Evolutionary conservation across 495 filamentous ascomycete genomes (phyloP), one percentile per base, ranked within the genome.

Genomic region (Neurospora sp.): DNA sequence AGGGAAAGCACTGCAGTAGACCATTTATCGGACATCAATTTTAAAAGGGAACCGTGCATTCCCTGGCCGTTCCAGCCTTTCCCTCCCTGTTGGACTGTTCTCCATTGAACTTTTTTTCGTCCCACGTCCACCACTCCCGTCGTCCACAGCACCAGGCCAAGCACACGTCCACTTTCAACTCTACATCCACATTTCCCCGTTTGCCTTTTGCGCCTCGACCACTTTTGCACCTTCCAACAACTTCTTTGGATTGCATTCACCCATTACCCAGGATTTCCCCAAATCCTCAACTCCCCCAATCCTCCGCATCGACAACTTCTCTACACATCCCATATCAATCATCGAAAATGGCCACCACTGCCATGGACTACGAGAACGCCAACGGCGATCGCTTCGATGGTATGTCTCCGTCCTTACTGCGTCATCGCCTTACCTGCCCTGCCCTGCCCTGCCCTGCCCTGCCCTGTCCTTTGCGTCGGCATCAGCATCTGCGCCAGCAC

Each of bases 321-420:
- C 37, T 6, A 38, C 44, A 59, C 35, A 44, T 16, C 38, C 41
- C 39, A 70, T 69, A 75, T 68, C 70, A 68, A 69, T 73, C 72
- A 76, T 81, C 53, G 27, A 65, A 14, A 14, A 88, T 87, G 85
- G 84, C 87, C 20, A 87, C 86, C 61, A 86, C 84, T 7, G 82
- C 84, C 72, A 92, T 93, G 87, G 93, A 97, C 78, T 96, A 94
- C 84, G 93, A 96, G 78, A 92, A 89, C 79, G 92, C 94, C 73
- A 92, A 90, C 80, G 85, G 83, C 72, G 90, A 92, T 83, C 92
- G 91, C 74, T 96, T 93, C 77, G 92, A 94, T 75, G 93, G 93
- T 96, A 87, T 83, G 90, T 84, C 70, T 48, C 42, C 68, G 37
- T 40, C 42, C 39, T 72, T 5, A 40, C 27, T 44, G 65, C 20